A percentile compares a stretch with the other conserved stretches of the same genome.
Conservation (phyloP, 2,329 filamentous ascomycete genomes). For the Metarhizium rileyi region DNA sequence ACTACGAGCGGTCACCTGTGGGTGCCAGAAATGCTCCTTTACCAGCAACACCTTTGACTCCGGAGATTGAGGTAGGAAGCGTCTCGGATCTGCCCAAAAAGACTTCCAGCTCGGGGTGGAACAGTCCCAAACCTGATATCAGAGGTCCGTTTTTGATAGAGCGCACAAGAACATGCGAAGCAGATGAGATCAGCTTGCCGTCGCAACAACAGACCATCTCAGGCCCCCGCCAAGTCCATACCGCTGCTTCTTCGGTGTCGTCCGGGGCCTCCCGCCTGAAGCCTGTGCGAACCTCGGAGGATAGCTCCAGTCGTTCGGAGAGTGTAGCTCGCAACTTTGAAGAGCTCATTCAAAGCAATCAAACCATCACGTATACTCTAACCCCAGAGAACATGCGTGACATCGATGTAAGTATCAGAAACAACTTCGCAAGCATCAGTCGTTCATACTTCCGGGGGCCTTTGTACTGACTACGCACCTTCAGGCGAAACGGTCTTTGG, state of each 20-base stretch:
- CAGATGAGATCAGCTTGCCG: constrained; percentile 21
- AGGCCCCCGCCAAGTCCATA: constrained; percentile 30
- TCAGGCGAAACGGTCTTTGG: constrained; percentile 31
- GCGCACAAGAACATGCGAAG: constrained; percentile 23
- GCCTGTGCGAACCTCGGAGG: constrained; percentile 47
- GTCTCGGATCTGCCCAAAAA: constrained; percentile 24
- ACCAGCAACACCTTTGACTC: constrained; percentile 11
- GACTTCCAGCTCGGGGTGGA: constrained; percentile 14
- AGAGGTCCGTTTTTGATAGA: constrained; percentile 32
- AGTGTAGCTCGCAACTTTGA: constrained; percentile 64
- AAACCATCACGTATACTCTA: constrained; percentile 74
- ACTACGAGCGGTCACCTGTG: neutral
- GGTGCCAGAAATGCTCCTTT: neutral
- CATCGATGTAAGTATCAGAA: constrained; percentile 49
- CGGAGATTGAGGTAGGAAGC: constrained; percentile 21
- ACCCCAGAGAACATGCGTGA: constrained; percentile 73
- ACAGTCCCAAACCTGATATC: constrained; percentile 19
- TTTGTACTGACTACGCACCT: constrained; percentile 8
- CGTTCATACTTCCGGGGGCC: neutral
- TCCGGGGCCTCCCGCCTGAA: constrained; percentile 42
- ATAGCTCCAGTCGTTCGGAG: constrained; percentile 40
- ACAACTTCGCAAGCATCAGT: neutral
- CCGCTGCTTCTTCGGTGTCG: constrained; percentile 41
- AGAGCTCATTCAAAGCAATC: constrained; percentile 69
- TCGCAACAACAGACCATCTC: constrained; percentile 14